phyloP scores from a whole-genome alignment of 139 green algal species.

The Trebouxia sp. region DNA sequence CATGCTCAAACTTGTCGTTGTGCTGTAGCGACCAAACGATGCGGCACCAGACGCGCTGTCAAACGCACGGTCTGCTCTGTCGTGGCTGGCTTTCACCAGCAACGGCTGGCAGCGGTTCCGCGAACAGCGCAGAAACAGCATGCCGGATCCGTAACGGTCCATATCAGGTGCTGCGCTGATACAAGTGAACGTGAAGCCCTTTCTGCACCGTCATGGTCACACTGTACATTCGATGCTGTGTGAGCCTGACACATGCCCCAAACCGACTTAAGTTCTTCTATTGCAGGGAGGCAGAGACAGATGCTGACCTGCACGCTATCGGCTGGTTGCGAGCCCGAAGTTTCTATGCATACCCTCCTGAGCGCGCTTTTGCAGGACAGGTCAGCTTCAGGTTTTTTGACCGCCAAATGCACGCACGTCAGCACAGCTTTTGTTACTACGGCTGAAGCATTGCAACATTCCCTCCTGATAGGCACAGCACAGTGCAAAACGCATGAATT shows the following conservation, averaged over 20 bases:
- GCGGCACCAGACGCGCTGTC: background rate
- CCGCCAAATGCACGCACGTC: too few relatives aligned
- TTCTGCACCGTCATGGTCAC: background rate
- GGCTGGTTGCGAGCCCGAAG: slow-evolving; percentile 46
- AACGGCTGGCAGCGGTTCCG: background rate
- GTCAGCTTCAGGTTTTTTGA: too few relatives aligned
- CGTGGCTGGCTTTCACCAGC: background rate
- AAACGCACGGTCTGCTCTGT: background rate
- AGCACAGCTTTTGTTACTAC: background rate
- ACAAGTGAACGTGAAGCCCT: too few relatives aligned
- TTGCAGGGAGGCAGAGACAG: slow-evolving; percentile 31
- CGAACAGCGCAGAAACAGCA: background rate
- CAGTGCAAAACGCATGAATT: background rate
- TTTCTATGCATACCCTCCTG: slow-evolving; percentile 59
- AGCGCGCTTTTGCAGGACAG: slow-evolving; percentile 56
- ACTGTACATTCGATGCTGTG: too few relatives aligned
- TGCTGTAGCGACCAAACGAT: too few relatives aligned
- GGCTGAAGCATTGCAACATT: background rate
- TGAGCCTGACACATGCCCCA: too few relatives aligned
- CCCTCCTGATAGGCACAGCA: background rate
- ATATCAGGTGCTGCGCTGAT: too few relatives aligned
- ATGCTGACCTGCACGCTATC: slow-evolving; percentile 47
- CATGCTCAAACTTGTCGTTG: too few relatives aligned
- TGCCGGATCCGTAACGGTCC: background rate
- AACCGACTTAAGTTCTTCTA: too few relatives aligned